A percentile compares a stretch with the other conserved stretches of the same genome.
Evolutionary conservation across 2,329 filamentous ascomycete species (phyloP).

Genomic region (Colletotrichum theobromicola): DNA sequence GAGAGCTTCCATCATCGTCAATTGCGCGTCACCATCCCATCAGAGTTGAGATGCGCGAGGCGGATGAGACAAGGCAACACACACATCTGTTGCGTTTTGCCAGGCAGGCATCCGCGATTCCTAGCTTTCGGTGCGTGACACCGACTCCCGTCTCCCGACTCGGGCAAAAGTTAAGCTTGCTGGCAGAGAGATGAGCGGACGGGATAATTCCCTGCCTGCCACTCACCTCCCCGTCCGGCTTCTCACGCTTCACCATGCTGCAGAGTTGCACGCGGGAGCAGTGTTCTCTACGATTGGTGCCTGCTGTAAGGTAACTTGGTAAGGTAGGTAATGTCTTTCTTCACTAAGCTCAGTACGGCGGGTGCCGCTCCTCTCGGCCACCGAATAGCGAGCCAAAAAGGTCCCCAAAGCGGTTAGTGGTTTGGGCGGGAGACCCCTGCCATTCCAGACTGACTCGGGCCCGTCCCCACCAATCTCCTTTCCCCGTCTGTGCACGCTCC

Average conservation of each 20-base stretch:
- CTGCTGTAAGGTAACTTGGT: neutral
- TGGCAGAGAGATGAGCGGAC: neutral
- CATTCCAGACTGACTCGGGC: neutral
- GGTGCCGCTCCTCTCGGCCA: slow-evolving; percentile 6
- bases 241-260: neutral
- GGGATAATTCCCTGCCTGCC: neutral
- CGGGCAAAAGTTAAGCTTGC: neutral
- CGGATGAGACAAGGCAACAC: neutral
- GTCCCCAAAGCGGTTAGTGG: neutral
- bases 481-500: slow-evolving; percentile 15
- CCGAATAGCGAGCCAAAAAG: neutral
- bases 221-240: neutral
- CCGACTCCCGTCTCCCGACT: neutral
- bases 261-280: neutral
- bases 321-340: neutral
- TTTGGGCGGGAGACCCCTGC: neutral
- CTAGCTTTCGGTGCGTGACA: neutral
- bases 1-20: neutral
- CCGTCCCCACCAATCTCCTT: slow-evolving; percentile 8
- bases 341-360: neutral
- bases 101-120: neutral
- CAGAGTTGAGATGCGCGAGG: neutral
- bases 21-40: neutral
- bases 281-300: neutral
- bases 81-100: neutral